Conservation (phyloP, 2,329 filamentous ascomycete species). For the Beauveria bassiana region DNA sequence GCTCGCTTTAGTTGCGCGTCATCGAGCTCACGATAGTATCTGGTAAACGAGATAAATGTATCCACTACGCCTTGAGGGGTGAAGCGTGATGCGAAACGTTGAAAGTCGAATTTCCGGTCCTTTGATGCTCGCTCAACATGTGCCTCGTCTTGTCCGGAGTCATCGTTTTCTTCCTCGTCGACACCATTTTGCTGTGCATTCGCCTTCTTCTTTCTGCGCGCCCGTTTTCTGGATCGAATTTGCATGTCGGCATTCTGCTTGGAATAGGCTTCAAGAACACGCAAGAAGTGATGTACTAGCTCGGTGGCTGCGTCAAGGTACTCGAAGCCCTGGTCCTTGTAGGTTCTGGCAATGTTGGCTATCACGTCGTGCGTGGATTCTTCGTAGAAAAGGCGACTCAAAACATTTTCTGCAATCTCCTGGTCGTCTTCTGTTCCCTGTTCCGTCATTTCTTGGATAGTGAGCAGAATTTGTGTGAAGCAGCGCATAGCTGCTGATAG, state of each 20-base stretch:
- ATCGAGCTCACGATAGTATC: slow-evolving; percentile 73
- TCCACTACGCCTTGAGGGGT: slow-evolving; percentile 78
- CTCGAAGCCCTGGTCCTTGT: slow-evolving; percentile 88
- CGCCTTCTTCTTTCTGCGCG: slow-evolving; percentile 63
- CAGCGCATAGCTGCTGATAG: slow-evolving; percentile 84
- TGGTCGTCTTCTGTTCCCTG: slow-evolving; percentile 86
- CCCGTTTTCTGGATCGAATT: slow-evolving; percentile 71
- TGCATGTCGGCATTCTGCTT: slow-evolving; percentile 94
- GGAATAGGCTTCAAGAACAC: slow-evolving; percentile 85
- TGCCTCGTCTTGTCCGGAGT: slow-evolving; percentile 63
- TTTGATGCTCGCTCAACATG: slow-evolving; percentile 63
- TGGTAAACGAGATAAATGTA: slow-evolving; percentile 75
- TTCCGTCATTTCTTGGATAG: slow-evolving; percentile 84
- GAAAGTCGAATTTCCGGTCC: slow-evolving; percentile 93
- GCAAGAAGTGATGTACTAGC: slow-evolving; percentile 81
- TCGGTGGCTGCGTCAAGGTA: slow-evolving; percentile 92
- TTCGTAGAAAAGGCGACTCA: slow-evolving; percentile 97
- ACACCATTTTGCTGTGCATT: slow-evolving; percentile 15
- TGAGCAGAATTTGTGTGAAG: slow-evolving; percentile 88
- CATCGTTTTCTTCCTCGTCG: slow-evolving; percentile 54
- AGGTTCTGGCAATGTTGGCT: slow-evolving; percentile 70
- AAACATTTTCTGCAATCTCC: slow-evolving; percentile 95
- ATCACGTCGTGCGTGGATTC: slow-evolving; percentile 87
- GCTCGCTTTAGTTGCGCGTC: slow-evolving; percentile 78
- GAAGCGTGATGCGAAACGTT: slow-evolving; percentile 72